Conservation (phyloP, 345 rosid species). For the Corchorus olitorius region DNA sequence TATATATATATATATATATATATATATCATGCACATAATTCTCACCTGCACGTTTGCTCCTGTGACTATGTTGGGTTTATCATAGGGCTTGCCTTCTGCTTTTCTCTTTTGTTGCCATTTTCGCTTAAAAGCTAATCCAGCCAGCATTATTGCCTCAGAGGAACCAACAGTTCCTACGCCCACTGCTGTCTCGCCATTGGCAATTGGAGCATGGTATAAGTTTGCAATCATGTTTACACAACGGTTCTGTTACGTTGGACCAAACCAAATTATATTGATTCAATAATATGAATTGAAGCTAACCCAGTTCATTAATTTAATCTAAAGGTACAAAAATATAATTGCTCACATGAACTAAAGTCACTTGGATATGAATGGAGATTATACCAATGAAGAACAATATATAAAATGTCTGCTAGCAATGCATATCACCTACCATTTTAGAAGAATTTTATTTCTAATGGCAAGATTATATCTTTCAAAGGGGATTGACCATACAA, state of each 20-base stretch:
- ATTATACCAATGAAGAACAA: not conserved
- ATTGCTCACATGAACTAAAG: not conserved
- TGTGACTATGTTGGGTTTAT: conserved; percentile 79
- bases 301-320: too few relatives aligned
- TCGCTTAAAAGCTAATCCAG: conserved; percentile 80
- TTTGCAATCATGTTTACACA: conserved; percentile 85
- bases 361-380: not conserved
- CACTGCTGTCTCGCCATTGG: conserved; percentile 58
- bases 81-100: conserved; percentile 50
- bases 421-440: not conserved
- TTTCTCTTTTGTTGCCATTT: conserved; percentile 69
- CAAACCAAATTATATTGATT: conserved; percentile 1
- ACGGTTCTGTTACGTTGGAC: conserved; percentile 58
- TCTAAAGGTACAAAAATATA: not conserved
- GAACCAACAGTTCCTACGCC: conserved; percentile 83
- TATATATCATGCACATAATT: too few relatives aligned
- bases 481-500: too few relatives aligned
- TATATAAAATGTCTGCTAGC: not conserved
- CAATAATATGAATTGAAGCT: not conserved
- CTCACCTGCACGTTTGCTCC: conserved; percentile 79
- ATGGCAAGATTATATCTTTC: too few relatives aligned
- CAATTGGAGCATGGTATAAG: conserved; percentile 65
- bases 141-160: conserved; percentile 84
- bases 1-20: too few relatives aligned
- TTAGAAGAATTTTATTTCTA: not conserved